Conservation (phyloP, 192 early-diverging fungal species). For the Jimgerdemannia flammicorona region DNA sequence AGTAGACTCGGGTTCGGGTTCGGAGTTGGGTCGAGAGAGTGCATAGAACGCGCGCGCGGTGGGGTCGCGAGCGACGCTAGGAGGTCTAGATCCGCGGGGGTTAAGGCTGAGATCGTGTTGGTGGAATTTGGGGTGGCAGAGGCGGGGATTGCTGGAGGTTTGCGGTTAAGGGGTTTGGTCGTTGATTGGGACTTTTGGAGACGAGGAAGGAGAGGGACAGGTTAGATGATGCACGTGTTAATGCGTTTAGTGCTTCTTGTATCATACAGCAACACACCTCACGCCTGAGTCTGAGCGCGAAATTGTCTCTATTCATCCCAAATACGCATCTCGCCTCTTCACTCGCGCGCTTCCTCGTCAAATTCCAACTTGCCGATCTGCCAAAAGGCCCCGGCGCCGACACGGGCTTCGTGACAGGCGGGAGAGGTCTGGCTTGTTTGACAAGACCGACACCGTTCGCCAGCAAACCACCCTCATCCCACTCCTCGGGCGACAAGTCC, state of each 20-base stretch:
- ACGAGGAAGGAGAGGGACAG: not conserved
- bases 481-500: not conserved
- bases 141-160: not conserved
- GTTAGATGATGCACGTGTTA: not conserved
- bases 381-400: not conserved
- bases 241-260: too few relatives aligned
- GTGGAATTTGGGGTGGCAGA: too few relatives aligned
- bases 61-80: not conserved
- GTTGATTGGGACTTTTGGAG: not conserved
- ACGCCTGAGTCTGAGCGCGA: not conserved
- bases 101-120: not conserved
- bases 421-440: too few relatives aligned
- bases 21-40: not conserved
- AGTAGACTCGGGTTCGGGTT: not conserved
- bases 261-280: not conserved
- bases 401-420: too few relatives aligned
- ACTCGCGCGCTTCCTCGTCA: not conserved
- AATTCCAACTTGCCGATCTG: not conserved
- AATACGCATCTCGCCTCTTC: not conserved
- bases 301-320: not conserved
- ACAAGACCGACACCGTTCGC: too few relatives aligned
- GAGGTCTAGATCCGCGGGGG: not conserved
- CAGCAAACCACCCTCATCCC: too few relatives aligned
- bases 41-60: not conserved
- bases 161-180: not conserved